Evolutionary conservation across 495 filamentous ascomycete species (phyloP), one percentile per base, ranked within the genome.

Genomic region (Hypoxylon fragiforme): DNA sequence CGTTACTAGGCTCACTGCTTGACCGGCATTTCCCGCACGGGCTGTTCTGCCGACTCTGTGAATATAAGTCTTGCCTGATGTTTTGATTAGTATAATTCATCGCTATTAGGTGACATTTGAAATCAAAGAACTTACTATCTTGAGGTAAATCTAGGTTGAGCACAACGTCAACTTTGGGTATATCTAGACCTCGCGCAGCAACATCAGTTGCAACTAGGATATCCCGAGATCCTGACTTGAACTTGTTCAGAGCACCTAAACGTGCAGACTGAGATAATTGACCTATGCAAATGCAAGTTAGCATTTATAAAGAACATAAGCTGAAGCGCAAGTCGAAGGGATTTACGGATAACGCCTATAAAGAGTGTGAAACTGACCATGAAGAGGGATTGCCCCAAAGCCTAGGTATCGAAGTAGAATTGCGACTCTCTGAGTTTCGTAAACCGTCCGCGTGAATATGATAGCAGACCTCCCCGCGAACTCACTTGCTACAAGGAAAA

Each of bases 201-300:
- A 97, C 91, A 65, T 97, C 94, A 0, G 92, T 97, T 0, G 92
- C 92, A n/a, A 97, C 87, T 11, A 97, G 81, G 50, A 98, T 92
- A 49, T 92, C 81, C 7, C 91, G 77, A 40, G 74, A 80, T 9
- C 86, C 81, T 1, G 84, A 80, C 8, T 85, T 82, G 77, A 98
- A 97, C 70, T 96, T 97, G 62, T 85, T 86, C 11, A 97, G 75
- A 0, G 94, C 85, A 7, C 88, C 92, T 0, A 98, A 71, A 18
- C 94, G 88, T 3, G 89, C 77, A 4, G 84, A 87, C 67, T 97
- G 94, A 1, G 84, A 89, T 16, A 98, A 81, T 54, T 67, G 61
- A 30, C 62, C 62, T 64, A 22, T 36, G 7, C 4, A n/a, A 7
- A 35, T 20, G 26, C 3, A 54, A 2, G 37, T 51, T 14, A 32